Base-by-base conservation (phyloP, 768 basidiomycete genomes). In the Podaxis sp. region DNA sequence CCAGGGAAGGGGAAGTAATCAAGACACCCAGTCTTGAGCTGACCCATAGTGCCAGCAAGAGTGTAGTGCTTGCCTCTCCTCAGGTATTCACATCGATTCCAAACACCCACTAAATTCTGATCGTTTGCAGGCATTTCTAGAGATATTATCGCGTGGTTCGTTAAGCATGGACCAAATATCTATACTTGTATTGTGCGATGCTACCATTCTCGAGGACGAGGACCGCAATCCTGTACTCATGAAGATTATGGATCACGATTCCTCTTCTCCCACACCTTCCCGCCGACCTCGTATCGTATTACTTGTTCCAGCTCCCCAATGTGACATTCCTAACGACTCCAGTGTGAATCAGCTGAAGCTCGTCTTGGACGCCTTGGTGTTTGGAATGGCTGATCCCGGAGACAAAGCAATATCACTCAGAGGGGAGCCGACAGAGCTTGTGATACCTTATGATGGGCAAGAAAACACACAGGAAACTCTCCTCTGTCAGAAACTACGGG, bases 191-290 rank as follows among this genome's bases (percentile, higher is more conserved):
- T 72, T 86, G 52, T 65, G 68, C 50, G 73, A 82, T 57, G 77
- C 76, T n/a, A 70, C 78, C 51, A 67, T 64, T 25, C 64, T 76
- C 55, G 67, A 71, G 62, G 72, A 76, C 55, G 70, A 74, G 35
- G 72, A 76, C 52, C 73, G 73, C 7, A 74, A 79, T 51, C 48
- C 66, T 10, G 67, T 67, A 36, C 68, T 73, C 50, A 68, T 76
- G 27, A 76, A 76, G 62, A 63, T 83, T 48, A 78, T 83, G 75
- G 70, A 71, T 38, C 74, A 80, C 59, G 79, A 79, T 63, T 82
- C 79, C 68, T 72, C 70, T 53, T 62, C 70, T 36, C 70, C 76
- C 7, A 72, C 74, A 59, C 61, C 68, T 25, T 61, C 70, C 47
- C 68, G 66, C 11, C 74, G 73, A 32, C 83, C 84, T 18, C 77